These are phyloP conservation scores for Aspergillus glaucus DNA, from an alignment of 2,329 filamentous ascomycete genomes.

Conservation along the genomic window DNA sequence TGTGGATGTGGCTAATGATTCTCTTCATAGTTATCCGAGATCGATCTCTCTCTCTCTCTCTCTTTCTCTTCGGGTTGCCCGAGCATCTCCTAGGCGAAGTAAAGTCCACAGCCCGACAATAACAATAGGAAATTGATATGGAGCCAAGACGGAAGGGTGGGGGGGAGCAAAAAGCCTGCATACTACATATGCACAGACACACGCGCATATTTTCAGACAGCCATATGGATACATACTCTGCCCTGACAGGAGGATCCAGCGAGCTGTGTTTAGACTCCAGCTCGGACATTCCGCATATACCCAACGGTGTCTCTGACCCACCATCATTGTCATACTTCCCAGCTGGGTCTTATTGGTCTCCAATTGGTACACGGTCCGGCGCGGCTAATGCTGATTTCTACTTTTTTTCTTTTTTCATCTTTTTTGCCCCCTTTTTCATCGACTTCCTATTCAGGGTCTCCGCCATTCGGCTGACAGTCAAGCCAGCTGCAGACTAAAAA, in stretches of 20 bases:
- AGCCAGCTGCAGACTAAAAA: background rate
- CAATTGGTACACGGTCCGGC: conserved; percentile 24
- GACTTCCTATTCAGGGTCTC: conserved; percentile 3
- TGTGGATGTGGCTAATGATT: no score
- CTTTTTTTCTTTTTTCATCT: background rate
- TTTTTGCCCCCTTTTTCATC: conserved; percentile 1
- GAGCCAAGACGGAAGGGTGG: no score
- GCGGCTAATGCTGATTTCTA: conserved; percentile 8
- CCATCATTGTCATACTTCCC: conserved; percentile 1
- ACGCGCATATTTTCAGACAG: background rate
- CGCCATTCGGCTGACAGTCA: background rate
- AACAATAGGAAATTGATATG: no score
- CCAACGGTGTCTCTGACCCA: background rate
- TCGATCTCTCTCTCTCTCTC: no score
- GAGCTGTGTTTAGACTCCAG: conserved; percentile 4
- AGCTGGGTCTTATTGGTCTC: background rate
- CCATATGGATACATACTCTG: background rate
- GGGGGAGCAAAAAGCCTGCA: background rate
- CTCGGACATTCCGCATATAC: background rate
- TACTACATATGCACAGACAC: background rate
- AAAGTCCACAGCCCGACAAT: no score
- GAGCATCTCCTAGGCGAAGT: no score
- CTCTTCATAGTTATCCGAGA: no score
- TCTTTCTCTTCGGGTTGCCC: no score
- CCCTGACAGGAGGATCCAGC: background rate